Evolutionary conservation across 1,284 basidiomycete genomes (phyloP), one percentile per base, ranked within the genome.

Genomic region (Wolfiporia cocos): DNA sequence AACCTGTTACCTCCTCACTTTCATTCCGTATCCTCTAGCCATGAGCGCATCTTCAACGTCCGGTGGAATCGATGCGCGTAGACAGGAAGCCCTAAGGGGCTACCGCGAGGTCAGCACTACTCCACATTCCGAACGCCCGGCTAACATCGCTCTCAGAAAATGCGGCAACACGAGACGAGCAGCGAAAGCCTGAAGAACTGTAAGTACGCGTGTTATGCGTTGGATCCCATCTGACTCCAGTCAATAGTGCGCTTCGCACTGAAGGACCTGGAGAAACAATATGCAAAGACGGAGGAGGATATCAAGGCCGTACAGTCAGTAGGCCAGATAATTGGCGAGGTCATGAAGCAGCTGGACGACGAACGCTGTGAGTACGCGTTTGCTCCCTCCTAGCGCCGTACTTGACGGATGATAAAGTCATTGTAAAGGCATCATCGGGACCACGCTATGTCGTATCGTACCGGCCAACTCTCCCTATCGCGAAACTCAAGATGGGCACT

Each of bases 371-470:
- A 59, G 89, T 71, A 3, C 12, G 23, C 34, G 22, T 9, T 18
- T 4, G 12, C 15, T 20, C 6, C 14, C 14, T 33, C 31, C 20
- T 15, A 12, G 15, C 22, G 20, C 12, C 4, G 22, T 39, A 2
- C 20, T 41, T 18, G 38, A 26, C 38, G 18, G 34, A 43, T 14
- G 20, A 24, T 42, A 1, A 53, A 97, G 94, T 97, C 68, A 99
- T 99, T 55, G 96, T 99, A 52, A 99, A 99, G 66, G 95, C 96
- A 0, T 98, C 94, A 0, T 95, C 92, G 14, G 96, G 96, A 2
- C 96, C 96, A 14, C 88, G 96, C 52, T 99, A 99, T 62, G 94
- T 99, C 30, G 96, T 99, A n/a, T 98, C 95, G 2, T 97, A 92
- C 64, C 83, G 96, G 41, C 92, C 93, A 9, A 84, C 91, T 7